Percentiles rank a stretch among this genome's conserved stretches.
Evolutionary conservation across 306 rosid species (phyloP).

Genomic region (Castanospermum australe): DNA sequence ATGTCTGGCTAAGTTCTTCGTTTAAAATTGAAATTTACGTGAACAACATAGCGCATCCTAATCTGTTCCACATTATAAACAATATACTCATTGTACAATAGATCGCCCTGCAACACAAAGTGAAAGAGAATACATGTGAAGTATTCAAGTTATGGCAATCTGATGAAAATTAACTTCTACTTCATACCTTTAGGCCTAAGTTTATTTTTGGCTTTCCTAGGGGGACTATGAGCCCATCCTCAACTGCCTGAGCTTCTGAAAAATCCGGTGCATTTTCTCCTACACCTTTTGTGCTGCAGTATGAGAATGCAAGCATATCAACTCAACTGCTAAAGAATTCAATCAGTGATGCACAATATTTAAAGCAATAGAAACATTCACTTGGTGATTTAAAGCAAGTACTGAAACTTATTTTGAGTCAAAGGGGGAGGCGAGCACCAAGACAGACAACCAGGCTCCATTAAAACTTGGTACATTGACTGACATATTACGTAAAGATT

Average conservation of each 20-base stretch:
- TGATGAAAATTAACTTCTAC: not conserved
- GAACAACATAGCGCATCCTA: slow-evolving; percentile 80
- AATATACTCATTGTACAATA: slow-evolving; percentile 84
- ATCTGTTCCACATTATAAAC: slow-evolving; percentile 89
- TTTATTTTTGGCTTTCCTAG: slow-evolving; percentile 57
- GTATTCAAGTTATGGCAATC: not conserved
- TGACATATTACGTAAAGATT: not conserved
- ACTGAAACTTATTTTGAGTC: not conserved
- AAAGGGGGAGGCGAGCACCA: not conserved
- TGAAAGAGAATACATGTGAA: not conserved
- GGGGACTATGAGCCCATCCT: slow-evolving; percentile 75
- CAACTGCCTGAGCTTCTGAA: slow-evolving; percentile 58
- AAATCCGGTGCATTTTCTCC: slow-evolving; percentile 78
- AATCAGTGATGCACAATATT: not conserved
- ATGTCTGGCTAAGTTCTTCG: slow-evolving; percentile 19
- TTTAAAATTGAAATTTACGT: slow-evolving; percentile 69
- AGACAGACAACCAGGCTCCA: slow-evolving; percentile 1
- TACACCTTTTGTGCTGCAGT: slow-evolving; percentile 83
- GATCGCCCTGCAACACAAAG: slow-evolving; percentile 56
- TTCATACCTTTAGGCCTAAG: slow-evolving; percentile 40
- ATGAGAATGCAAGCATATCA: slow-evolving; percentile 19
- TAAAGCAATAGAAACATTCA: not conserved
- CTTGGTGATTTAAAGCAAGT: not conserved
- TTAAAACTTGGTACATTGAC: not conserved
- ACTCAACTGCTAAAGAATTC: slow-evolving; percentile 12